Evolutionary conservation across 495 filamentous ascomycete genomes (phyloP).

Genomic region (Venustampulla echinocandica): DNA sequence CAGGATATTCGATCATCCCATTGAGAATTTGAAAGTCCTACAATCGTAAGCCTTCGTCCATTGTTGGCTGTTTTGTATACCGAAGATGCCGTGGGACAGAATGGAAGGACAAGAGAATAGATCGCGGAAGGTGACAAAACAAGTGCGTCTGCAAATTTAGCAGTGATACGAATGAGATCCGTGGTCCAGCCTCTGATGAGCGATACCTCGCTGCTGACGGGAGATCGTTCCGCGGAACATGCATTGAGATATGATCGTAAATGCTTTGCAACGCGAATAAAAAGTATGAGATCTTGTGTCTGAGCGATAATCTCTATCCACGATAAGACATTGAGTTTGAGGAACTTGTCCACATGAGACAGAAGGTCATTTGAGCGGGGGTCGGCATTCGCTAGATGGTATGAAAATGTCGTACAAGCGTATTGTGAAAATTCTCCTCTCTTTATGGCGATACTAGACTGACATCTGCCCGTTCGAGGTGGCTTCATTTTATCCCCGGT

Average conservation of each 20-base stretch:
- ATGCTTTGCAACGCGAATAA: slow-evolving; percentile 26
- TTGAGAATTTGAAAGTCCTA: slow-evolving; percentile 19
- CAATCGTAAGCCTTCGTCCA: slow-evolving; percentile 14
- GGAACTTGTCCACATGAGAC: slow-evolving; percentile 21
- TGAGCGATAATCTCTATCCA: slow-evolving; percentile 33
- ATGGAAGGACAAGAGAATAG: slow-evolving; percentile 25
- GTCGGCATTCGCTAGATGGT: slow-evolving; percentile 25
- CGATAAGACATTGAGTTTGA: slow-evolving; percentile 26
- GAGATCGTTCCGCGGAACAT: slow-evolving; percentile 18
- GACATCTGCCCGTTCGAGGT: slow-evolving; percentile 11
- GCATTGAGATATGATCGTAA: slow-evolving; percentile 24
- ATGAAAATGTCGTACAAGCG: slow-evolving; percentile 25
- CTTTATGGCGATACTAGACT: neutral
- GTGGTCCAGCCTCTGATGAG: slow-evolving; percentile 22
- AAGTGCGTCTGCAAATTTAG: slow-evolving; percentile 25
- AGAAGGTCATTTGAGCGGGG: slow-evolving; percentile 10
- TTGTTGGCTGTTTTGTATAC: slow-evolving; percentile 21
- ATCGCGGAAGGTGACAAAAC: slow-evolving; percentile 23
- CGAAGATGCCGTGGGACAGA: slow-evolving; percentile 30
- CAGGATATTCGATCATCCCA: slow-evolving; percentile 28
- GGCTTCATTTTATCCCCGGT: slow-evolving; percentile 24
- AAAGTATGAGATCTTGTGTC: slow-evolving; percentile 18
- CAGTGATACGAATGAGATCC: slow-evolving; percentile 25
- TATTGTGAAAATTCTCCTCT: slow-evolving; percentile 7
- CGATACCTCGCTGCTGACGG: slow-evolving; percentile 15